Base-by-base conservation (phyloP, 2,329 filamentous ascomycete species). In the Didymosphaeria variabile region DNA sequence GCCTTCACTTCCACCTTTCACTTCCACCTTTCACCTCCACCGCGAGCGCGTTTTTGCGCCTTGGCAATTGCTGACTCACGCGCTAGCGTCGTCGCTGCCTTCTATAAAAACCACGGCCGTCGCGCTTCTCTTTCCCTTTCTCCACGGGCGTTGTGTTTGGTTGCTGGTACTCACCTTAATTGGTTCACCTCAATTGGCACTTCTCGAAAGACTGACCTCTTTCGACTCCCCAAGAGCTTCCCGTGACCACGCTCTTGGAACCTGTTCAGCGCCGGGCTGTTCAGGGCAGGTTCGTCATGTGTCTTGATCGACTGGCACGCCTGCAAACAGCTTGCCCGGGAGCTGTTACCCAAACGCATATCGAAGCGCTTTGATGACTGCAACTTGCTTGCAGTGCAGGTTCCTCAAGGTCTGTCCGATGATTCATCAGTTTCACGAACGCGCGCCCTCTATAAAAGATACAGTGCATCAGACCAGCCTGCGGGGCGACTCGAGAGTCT, bases 351-450 rank as follows among this genome's bases (percentile, higher is more conserved):
- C 42, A 45, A 45, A 45, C 21, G 42, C 42, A 45, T 21, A 45
- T 45, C 42, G 42, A 21, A 45, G 42, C 42, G 42, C 42, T 45
- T 45, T 45, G 42, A 45, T 23, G 42, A 19, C 42, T 45, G 42
- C 7, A 23, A n/a, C n/a, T 15, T 17, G 10, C 17, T 45, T 10
- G 13, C 21, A 45, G 42, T 19, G 42, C 21, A 45, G 42, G 42
- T 45, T 45, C 19, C 42, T 45, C 42, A 45, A 45, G 42, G 42
- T 45, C n/a, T 45, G 42, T 21, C 42, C 15, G 42, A 45, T n/a
- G 42, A 19, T 3, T 45, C n/a, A 12, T n/a, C 12, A 21, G 10
- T 23, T 17, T 12, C 36, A 17, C 17, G 26, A 29, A 29, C 36
- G 36, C 13, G 36, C 17, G 36, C 36, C 2, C 36, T 40, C 36